Percentiles rank a stretch among this genome's conserved stretches.
Evolutionary conservation across 805 yeast species (phyloP).

Genomic region (Candida vaughaniae): DNA sequence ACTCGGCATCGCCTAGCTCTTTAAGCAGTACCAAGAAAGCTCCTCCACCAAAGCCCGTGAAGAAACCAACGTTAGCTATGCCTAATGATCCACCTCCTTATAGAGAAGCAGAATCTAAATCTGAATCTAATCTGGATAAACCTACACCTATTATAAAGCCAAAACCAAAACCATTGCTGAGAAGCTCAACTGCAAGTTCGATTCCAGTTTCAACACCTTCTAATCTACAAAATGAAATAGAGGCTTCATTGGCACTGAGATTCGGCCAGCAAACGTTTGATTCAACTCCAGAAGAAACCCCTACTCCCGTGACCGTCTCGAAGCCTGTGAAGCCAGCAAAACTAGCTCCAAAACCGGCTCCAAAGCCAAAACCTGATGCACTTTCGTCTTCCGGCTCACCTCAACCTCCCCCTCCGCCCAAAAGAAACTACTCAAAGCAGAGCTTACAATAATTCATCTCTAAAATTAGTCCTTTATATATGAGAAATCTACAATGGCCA

Average conservation of each 20-base stretch:
- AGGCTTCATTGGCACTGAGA: slow-evolving; percentile 4
- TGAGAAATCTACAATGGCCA: too few relatives aligned
- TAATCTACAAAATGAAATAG: slow-evolving; percentile 2
- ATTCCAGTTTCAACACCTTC: background rate
- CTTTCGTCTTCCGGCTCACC: slow-evolving; percentile 13
- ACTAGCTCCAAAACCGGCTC: slow-evolving; percentile 10
- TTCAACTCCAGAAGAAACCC: background rate
- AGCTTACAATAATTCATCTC: background rate
- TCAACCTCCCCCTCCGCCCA: slow-evolving; percentile 28
- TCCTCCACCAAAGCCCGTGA: slow-evolving; percentile 46
- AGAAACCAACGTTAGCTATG: slow-evolving; percentile 21
- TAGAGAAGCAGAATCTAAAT: slow-evolving; percentile 5
- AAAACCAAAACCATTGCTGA: slow-evolving; percentile 4
- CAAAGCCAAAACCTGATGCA: slow-evolving; percentile 6
- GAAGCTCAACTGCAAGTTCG: background rate
- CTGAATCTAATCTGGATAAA: background rate
- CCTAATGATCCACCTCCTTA: slow-evolving; percentile 24
- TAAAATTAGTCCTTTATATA: too few relatives aligned
- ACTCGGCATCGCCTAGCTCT: slow-evolving; percentile 4
- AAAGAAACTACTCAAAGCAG: slow-evolving; percentile 1
- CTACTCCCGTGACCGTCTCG: background rate
- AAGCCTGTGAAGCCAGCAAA: slow-evolving; percentile 8
- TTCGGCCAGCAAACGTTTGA: background rate
- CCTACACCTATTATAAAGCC: slow-evolving; percentile 9
- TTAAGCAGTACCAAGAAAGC: slow-evolving; percentile 17